A percentile compares a stretch with the other conserved stretches of the same genome.
phyloP scores from a whole-genome alignment of 768 basidiomycete species.

The Macrocybe gigantea region DNA sequence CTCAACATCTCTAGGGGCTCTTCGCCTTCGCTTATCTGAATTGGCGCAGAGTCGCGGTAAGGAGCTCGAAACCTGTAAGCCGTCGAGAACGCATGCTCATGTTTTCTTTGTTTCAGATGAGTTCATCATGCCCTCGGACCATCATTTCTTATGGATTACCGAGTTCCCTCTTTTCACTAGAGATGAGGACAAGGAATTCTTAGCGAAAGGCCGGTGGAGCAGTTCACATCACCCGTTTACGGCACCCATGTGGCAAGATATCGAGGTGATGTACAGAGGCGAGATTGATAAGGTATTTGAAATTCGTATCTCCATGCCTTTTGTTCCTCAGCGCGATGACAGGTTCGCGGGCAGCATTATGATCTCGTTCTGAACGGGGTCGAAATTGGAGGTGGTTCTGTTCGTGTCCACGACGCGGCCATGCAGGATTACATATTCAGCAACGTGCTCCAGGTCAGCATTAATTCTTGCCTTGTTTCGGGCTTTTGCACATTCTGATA shows the following conservation, averaged over 20 bases:
- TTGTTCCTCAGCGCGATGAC: background rate
- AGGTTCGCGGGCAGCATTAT: conserved; percentile 95
- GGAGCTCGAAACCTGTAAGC: conserved; percentile 10
- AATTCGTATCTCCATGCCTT: conserved; percentile 10
- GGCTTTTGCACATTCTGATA: background rate
- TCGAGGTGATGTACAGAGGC: conserved; percentile 69
- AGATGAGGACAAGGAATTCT: conserved; percentile 82
- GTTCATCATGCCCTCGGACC: conserved; percentile 45
- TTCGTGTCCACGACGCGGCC: conserved; percentile 81
- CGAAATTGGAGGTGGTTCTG: conserved; percentile 92
- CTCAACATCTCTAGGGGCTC: conserved; percentile 73
- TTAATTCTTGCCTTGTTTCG: background rate
- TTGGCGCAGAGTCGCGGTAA: conserved; percentile 59
- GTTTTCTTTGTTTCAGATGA: conserved; percentile 37
- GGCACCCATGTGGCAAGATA: conserved; percentile 89
- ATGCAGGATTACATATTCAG: conserved; percentile 85
- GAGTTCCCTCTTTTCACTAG: conserved; percentile 91
- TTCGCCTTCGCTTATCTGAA: conserved; percentile 63
- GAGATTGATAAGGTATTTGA: conserved; percentile 45
- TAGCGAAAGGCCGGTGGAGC: conserved; percentile 86
- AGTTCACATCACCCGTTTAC: conserved; percentile 96
- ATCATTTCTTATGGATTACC: conserved; percentile 92
- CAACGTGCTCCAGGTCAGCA: conserved; percentile 67
- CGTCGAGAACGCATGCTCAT: conserved; percentile 5
- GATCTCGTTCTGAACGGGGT: conserved; percentile 92